A percentile compares a stretch with the other conserved stretches of the same genome.
phyloP scores from a whole-genome alignment of 225 moss, liverwort and hornwort species.

The Bryum argenteum region DNA sequence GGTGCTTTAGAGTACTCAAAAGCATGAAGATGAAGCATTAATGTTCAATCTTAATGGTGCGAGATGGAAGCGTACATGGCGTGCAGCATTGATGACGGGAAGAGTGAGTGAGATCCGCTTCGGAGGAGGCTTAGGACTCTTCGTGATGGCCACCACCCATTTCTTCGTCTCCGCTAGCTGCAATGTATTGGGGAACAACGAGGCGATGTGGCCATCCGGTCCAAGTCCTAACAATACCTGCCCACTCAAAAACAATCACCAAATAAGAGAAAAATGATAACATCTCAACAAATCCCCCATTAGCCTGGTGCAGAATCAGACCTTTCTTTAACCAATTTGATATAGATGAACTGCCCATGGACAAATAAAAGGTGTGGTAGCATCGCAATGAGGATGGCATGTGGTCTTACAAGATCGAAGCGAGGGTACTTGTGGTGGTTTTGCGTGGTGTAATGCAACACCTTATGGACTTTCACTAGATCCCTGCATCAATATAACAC shows the following conservation, averaged over 20 bases:
- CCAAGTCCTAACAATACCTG: constrained; percentile 89
- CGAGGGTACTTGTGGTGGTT: constrained; percentile 71
- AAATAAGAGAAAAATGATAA: no score
- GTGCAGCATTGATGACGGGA: constrained; percentile 63
- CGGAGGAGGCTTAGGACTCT: constrained; percentile 60
- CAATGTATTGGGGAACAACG: constrained; percentile 71
- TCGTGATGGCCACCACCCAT: constrained; percentile 63
- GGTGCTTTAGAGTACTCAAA: no score
- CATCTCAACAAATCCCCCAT: no score
- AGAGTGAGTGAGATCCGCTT: constrained; percentile 58
- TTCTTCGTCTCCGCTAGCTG: constrained; percentile 54
- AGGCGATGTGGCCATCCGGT: constrained; percentile 89
- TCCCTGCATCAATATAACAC: constrained; percentile 43
- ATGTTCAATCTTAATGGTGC: no score
- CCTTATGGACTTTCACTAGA: constrained; percentile 50
- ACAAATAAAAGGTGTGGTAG: no score
- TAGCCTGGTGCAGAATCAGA: no score
- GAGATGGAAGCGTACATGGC: constrained; percentile 33
- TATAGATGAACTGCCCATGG: no score
- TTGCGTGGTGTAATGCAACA: constrained; percentile 43
- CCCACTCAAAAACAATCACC: constrained; percentile 8
- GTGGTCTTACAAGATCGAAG: constrained; percentile 71
- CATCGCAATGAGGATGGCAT: constrained; percentile 14
- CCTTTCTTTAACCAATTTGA: no score
- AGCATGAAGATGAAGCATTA: no score